These are phyloP conservation scores for Trichocladium uniseriatum DNA, from an alignment of 495 filamentous ascomycete genomes.

Conservation along the genomic window DNA sequence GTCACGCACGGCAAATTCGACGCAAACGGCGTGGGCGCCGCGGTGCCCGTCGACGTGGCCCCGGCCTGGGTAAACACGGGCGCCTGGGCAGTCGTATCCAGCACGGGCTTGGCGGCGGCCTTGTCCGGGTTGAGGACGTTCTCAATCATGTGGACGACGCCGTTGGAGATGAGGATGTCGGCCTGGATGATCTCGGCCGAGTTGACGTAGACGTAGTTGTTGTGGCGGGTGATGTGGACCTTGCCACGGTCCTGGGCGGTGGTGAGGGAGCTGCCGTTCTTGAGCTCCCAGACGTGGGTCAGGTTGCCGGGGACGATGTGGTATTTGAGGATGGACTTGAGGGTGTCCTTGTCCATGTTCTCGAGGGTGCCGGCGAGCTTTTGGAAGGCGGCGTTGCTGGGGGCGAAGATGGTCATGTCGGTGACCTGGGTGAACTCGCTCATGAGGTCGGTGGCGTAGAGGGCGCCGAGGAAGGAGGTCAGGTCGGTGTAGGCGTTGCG, in stretches of 20 bases:
- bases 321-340: slow-evolving; percentile 21
- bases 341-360: not conserved
- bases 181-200: slow-evolving; percentile 45
- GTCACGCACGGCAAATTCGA: slow-evolving; percentile 25
- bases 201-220: slow-evolving; percentile 33
- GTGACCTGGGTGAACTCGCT: slow-evolving; percentile 11
- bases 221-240: slow-evolving; percentile 15
- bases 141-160: slow-evolving; percentile 54
- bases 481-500: slow-evolving; percentile 22
- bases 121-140: slow-evolving; percentile 22
- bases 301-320: slow-evolving; percentile 34
- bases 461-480: slow-evolving; percentile 27
- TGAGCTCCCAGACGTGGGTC: slow-evolving; percentile 32
- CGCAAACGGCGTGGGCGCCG: slow-evolving; percentile 15
- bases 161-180: slow-evolving; percentile 34
- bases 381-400: slow-evolving; percentile 43
- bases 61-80: slow-evolving; percentile 11
- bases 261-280: slow-evolving; percentile 18
- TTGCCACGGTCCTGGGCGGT: slow-evolving; percentile 34
- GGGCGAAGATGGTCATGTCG: slow-evolving; percentile 33
- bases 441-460: slow-evolving; percentile 26
- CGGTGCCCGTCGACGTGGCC: slow-evolving; percentile 8
- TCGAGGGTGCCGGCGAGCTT: slow-evolving; percentile 31
- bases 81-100: slow-evolving; percentile 7
- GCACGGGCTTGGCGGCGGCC: slow-evolving; percentile 8